Evolutionary conservation across 495 filamentous ascomycete species (phyloP), one percentile per base, ranked within the genome.

Genomic region (Chaetomidium leptoderma): DNA sequence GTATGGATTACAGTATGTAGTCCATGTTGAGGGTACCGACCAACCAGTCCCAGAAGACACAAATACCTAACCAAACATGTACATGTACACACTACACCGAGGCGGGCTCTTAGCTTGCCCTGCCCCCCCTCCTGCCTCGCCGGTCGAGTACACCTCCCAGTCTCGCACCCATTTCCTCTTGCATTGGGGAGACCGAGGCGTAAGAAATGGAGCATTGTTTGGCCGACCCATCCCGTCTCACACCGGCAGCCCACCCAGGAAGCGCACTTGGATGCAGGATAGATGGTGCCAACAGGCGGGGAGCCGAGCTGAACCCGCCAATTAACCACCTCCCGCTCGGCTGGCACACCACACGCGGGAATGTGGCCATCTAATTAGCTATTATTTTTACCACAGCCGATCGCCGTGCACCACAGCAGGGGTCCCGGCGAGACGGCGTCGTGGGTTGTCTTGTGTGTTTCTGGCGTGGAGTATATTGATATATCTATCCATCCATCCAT

Each of bases 121-220:
- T n/a, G n/a, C n/a, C n/a, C n/a, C n/a, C n/a, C n/a, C n/a, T n/a
- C n/a, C n/a, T n/a, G n/a, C n/a, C n/a, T n/a, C n/a, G n/a, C n/a
- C n/a, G n/a, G n/a, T n/a, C n/a, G n/a, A n/a, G n/a, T n/a, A n/a
- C n/a, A n/a, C n/a, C n/a, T n/a, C n/a, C n/a, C n/a, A n/a, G n/a
- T n/a, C n/a, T n/a, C n/a, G n/a, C n/a, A n/a, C n/a, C n/a, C n/a
- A n/a, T n/a, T n/a, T n/a, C n/a, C n/a, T n/a, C n/a, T n/a, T n/a
- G n/a, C n/a, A n/a, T n/a, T n/a, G n/a, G n/a, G n/a, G n/a, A 32
- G 30, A 32, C 30, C n/a, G 39, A 42, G 44, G 3, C 1, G 32
- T 56, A 56, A 61, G 53, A 53, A n/a, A 57, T 51, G 53, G 53
- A 16, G 29, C 14, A 52, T 57, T 29, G 33, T 61, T 61, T 5